Evolutionary conservation across 768 basidiomycete species (phyloP).

Genomic region (Boletus edulis): DNA sequence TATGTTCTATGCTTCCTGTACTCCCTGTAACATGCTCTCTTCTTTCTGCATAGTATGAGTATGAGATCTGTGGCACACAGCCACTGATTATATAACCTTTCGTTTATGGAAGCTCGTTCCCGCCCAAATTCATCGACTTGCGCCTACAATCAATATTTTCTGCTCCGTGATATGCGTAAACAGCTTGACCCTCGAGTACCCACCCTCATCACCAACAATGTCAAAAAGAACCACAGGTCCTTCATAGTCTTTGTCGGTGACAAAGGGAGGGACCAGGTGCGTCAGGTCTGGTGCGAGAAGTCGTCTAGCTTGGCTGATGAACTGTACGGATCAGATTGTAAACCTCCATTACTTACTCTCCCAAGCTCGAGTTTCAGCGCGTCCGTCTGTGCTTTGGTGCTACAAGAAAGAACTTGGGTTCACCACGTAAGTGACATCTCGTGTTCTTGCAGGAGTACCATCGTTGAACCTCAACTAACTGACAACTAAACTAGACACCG

Average conservation of each 20-base stretch:
- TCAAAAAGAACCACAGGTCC: slow-evolving; percentile 87
- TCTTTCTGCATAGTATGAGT: too few species aligned
- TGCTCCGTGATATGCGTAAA: slow-evolving; percentile 59
- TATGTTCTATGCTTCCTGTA: too few species aligned
- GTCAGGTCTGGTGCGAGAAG: slow-evolving; percentile 14
- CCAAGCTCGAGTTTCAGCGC: slow-evolving; percentile 83
- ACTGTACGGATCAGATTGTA: slow-evolving; percentile 56
- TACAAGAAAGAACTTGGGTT: slow-evolving; percentile 99
- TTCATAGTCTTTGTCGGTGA: slow-evolving; percentile 98
- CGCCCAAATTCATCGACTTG: background rate
- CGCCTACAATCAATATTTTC: background rate
- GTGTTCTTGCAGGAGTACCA: background rate
- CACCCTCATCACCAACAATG: slow-evolving; percentile 89
- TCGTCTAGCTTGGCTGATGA: background rate
- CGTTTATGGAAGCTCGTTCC: background rate
- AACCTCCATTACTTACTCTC: slow-evolving; percentile 95
- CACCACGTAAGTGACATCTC: slow-evolving; percentile 60
- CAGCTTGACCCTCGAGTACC: slow-evolving; percentile 93
- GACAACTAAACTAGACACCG: slow-evolving; percentile 60
- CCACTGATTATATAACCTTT: too few species aligned
- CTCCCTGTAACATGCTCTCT: too few species aligned
- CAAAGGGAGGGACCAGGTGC: slow-evolving; percentile 85
- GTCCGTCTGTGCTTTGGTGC: slow-evolving; percentile 95
- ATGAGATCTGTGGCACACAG: too few species aligned
- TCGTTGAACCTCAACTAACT: background rate